Conservation (phyloP, 768 basidiomycete genomes). For the Nidularia pulvinata region DNA sequence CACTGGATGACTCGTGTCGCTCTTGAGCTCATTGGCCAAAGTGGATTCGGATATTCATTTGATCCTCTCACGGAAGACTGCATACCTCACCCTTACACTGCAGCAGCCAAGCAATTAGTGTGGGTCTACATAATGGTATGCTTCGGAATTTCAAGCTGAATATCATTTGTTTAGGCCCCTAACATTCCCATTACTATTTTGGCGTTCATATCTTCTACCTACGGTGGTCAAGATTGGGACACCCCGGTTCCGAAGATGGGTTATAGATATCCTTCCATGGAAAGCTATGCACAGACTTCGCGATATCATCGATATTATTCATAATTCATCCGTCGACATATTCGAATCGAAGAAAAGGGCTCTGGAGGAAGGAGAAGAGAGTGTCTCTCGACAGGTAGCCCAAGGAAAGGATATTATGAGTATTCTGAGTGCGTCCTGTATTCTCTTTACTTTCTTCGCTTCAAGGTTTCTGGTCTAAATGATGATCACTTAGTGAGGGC, state of each 20-base stretch:
- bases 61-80: conserved; percentile 21
- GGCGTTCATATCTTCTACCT: conserved; percentile 9
- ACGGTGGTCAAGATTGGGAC: conserved; percentile 17
- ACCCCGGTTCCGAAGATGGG: conserved; percentile 23
- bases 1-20: conserved; percentile 27
- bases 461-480: background rate
- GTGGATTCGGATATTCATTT: conserved; percentile 30
- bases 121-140: no score
- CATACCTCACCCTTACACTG: conserved; percentile 17
- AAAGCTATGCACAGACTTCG: conserved; percentile 23
- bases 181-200: conserved; percentile 2
- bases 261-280: conserved; percentile 29
- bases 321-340: conserved; percentile 30
- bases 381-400: conserved; percentile 23
- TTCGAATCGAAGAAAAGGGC: conserved; percentile 31
- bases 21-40: conserved; percentile 38
- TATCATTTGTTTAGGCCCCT: background rate
- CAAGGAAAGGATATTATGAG: conserved; percentile 45
- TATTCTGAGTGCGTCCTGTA: conserved; percentile 32
- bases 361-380: conserved; percentile 27
- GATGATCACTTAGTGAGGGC: conserved; percentile 23
- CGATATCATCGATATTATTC: conserved; percentile 30
- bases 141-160: background rate
- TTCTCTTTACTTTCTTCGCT: no score
- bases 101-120: conserved; percentile 24